Evolutionary conservation across 1,139 yeast genomes (phyloP).

Genomic region (Geotrichum australiense): DNA sequence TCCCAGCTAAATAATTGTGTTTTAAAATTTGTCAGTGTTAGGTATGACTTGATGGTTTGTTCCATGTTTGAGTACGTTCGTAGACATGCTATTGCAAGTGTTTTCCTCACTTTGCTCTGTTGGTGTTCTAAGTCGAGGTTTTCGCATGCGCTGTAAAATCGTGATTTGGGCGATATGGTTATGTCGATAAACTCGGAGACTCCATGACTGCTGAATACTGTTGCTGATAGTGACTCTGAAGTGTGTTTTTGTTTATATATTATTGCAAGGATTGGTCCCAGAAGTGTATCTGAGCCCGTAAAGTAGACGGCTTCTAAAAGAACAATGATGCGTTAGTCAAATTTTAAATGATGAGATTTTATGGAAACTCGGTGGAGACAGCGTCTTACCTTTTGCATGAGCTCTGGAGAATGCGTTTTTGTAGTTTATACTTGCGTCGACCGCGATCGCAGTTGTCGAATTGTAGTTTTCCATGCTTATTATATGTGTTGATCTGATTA

Average conservation of each 20-base stretch:
- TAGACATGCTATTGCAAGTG: conserved; percentile 68
- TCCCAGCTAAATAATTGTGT: conserved; percentile 39
- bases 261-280: conserved; percentile 33
- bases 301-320: conserved; percentile 34
- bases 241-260: conserved; percentile 25
- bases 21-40: conserved; percentile 11
- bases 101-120: conserved; percentile 57
- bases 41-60: conserved; percentile 23
- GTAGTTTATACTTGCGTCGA: conserved; percentile 6
- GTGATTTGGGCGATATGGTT: conserved; percentile 53
- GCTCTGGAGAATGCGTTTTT: conserved; percentile 8
- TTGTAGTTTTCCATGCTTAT: neutral
- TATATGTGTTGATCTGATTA: neutral
- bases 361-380: too few relatives aligned
- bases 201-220: conserved; percentile 66
- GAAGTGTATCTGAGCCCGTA: conserved; percentile 33
- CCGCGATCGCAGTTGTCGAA: neutral
- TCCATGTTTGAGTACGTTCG: conserved; percentile 57
- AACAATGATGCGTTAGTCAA: neutral
- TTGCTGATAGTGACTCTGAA: conserved; percentile 41
- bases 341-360: neutral
- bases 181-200: conserved; percentile 54
- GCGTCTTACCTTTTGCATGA: conserved; percentile 1
- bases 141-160: conserved; percentile 73
- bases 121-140: conserved; percentile 49